Percentiles rank a stretch among this genome's conserved stretches.
phyloP scores from a whole-genome alignment of 129 eudicot genomes.

The Centaurea solstitialis region DNA sequence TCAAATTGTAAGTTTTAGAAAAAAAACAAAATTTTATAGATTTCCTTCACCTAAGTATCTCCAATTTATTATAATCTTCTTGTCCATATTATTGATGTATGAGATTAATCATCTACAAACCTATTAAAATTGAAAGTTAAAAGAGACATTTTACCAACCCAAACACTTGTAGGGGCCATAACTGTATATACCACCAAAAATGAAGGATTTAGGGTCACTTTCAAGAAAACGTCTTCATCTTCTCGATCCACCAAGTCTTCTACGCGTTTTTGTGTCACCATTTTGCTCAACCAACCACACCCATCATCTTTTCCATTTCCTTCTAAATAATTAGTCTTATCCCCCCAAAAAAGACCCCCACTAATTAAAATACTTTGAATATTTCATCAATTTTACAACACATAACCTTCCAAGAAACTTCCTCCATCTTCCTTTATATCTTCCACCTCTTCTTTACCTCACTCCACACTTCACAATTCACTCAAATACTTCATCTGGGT shows the following conservation, averaged over 20 bases:
- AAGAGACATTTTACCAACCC: slow-evolving; percentile 21
- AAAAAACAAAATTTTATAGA: no score
- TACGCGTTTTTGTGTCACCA: slow-evolving; percentile 63
- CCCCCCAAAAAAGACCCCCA: background rate
- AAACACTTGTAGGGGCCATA: slow-evolving; percentile 16
- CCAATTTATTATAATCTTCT: background rate
- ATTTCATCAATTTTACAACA: slow-evolving; percentile 4
- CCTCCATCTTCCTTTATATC: slow-evolving; percentile 28
- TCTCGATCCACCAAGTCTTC: slow-evolving; percentile 17
- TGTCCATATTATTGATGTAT: background rate
- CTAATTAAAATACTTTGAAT: background rate
- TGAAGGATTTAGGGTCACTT: slow-evolving; percentile 25
- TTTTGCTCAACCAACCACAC: slow-evolving; percentile 29
- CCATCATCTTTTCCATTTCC: background rate
- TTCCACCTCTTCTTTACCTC: background rate
- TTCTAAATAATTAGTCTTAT: background rate
- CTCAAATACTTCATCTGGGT: background rate
- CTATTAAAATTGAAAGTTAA: slow-evolving; percentile 1
- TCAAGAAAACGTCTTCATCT: slow-evolving; percentile 23
- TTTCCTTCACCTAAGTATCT: no score
- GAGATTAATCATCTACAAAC: background rate
- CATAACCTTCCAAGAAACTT: slow-evolving; percentile 48
- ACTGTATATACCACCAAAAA: slow-evolving; percentile 5
- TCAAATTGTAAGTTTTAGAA: background rate
- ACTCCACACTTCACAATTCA: slow-evolving; percentile 6